A percentile compares a stretch with the other conserved stretches of the same genome.
Evolutionary conservation across 371 early-diverging fungal genomes (phyloP).

Genomic region (Mortierella sp.): DNA sequence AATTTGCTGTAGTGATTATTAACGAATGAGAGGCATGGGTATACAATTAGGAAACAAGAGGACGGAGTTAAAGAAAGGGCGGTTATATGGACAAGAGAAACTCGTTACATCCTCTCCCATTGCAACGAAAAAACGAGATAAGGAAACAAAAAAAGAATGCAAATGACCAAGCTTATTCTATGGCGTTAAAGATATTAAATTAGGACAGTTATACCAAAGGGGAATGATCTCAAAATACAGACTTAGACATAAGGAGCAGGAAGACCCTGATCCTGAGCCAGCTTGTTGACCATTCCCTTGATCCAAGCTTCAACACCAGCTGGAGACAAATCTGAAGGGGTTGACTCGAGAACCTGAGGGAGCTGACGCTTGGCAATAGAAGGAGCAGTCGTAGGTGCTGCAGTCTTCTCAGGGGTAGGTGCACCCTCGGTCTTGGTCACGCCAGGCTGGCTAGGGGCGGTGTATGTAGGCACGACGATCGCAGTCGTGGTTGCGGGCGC

Average conservation of each 20-base stretch:
- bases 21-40: too few species aligned
- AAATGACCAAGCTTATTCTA: too few species aligned
- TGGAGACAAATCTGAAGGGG: constrained; percentile 11
- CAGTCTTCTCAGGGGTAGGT: not conserved
- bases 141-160: not conserved
- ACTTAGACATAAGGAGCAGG: constrained; percentile 26
- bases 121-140: not conserved
- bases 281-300: constrained; percentile 37
- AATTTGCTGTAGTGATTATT: too few species aligned
- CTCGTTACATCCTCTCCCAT: too few species aligned
- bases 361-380: constrained; percentile 31
- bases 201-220: too few species aligned
- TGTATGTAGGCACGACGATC: not conserved
- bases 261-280: constrained; percentile 19
- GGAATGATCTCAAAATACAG: too few species aligned
- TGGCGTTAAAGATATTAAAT: too few species aligned
- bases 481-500: constrained; percentile 4
- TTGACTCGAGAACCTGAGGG: constrained; percentile 2
- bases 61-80: not conserved
- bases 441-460: not conserved
- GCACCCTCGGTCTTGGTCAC: not conserved
- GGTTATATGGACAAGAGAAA: not conserved
- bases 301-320: constrained; percentile 35
- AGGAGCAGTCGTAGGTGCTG: not conserved
- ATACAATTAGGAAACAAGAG: too few species aligned